Conservation (phyloP, 225 moss, liverwort and hornwort genomes). For the Thuidium tamariscinum region DNA sequence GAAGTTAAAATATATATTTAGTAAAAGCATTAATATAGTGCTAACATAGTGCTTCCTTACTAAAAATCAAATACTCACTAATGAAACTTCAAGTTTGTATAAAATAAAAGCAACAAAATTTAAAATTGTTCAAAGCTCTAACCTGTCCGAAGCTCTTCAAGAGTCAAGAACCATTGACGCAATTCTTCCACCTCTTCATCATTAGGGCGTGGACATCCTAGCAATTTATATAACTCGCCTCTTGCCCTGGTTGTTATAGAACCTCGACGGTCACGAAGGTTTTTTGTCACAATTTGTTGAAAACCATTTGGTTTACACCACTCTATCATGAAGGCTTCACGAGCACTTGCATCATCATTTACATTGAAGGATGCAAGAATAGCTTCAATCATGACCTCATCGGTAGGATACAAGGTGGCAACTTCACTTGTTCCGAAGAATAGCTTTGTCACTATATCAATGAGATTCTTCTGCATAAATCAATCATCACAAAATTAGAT, state of each 20-base stretch:
- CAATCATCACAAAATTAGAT: neutral
- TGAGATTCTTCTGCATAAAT: neutral
- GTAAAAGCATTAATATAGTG: too few species aligned
- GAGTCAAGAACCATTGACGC: neutral
- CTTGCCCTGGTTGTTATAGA: neutral
- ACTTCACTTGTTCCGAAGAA: neutral
- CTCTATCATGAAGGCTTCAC: neutral
- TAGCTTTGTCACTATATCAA: neutral
- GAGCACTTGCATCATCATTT: neutral
- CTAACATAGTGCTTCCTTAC: too few species aligned
- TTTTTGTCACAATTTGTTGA: neutral
- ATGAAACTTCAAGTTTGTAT: too few species aligned
- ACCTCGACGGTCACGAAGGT: neutral
- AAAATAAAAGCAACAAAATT: too few species aligned
- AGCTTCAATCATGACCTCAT: neutral
- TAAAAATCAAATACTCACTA: too few species aligned
- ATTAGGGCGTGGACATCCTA: neutral
- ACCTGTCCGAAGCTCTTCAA: neutral
- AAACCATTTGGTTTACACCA: neutral
- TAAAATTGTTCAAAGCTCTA: neutral
- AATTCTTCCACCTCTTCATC: neutral
- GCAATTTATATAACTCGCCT: neutral
- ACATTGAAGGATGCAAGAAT: neutral
- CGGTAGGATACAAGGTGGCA: neutral
- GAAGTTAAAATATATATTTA: neutral